Base-by-base conservation (phyloP, 2,329 filamentous ascomycete genomes). In the Venturia effusa region DNA sequence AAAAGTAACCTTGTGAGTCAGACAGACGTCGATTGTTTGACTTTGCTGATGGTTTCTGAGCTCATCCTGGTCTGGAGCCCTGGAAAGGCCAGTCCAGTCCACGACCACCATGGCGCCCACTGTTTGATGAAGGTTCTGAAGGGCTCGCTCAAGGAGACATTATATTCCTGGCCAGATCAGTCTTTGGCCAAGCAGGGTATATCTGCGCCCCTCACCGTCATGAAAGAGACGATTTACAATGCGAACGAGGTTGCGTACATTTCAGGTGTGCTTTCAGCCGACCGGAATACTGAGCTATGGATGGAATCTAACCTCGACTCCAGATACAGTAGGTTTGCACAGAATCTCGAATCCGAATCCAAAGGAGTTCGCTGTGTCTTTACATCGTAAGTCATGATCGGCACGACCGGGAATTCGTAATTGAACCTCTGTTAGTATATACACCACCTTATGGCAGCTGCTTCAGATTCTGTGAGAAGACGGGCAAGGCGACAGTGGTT, bases 381-480 rank as follows among this genome's bases (percentile, higher is more conserved):
- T 97, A 67, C 92, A 97, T 76, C 77, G 83, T 85, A 76, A 71
- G 83, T 77, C 30, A 51, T 60, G 27, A 32, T 22, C 65, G 22
- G 37, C 37, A 37, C 17, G 48, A 45, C 48, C 24, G 54, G 61
- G 32, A 8, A 39, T 51, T 39, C 51, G 66, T 37, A 61, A 19
- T n/a, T 51, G 65, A 62, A 57, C 17, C 8, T 19, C 30, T 5
- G 6, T 19, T 13, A 65, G 80, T 95, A 66, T 94, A 94, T 72
- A 93, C 90, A 17, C 92, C 92, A 41, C 92, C 92, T 3, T 95
- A 96, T 70, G 92, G 93, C 43, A 90, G 90, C 43, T 96, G 90
- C 74, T 83, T 90, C 70, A 85, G 93, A 71, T 97, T 93, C 74
- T 84, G 93, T 70, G 83, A 87, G 67, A 80, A 81, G 69, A 95